Evolutionary conservation across 2,329 filamentous ascomycete genomes (phyloP), one percentile per base, ranked within the genome.

Genomic region (Sporothrix globosa): DNA sequence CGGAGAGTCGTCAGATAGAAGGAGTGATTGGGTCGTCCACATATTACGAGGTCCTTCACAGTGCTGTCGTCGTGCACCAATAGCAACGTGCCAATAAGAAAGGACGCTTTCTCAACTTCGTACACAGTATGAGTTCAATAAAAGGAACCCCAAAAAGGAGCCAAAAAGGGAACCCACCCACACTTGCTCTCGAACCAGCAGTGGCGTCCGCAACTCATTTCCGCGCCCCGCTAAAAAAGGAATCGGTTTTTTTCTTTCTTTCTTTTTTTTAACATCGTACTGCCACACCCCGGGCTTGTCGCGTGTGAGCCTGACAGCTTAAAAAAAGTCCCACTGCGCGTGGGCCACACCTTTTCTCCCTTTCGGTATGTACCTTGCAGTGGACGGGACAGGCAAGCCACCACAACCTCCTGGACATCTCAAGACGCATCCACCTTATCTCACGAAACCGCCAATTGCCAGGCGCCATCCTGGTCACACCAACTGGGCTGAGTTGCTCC

Each of bases 161-260:
- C 44, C 24, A 60, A 2, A 39, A 13, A 17, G 39, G 19, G 27
- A 41, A 70, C 24, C 65, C 65, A 65, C 48, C 41, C 69, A 70
- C 69, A 67, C 54, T 53, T 34, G 27, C 53, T 69, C 69, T 52
- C 54, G 17, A 63, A 27, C 52, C 50, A 30, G 53, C 60, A 44
- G 61, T 67, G 70, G 61, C 44, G 54, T 56, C 39, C 60, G 34
- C 53, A 67, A 34, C 71, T 72, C 71, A 72, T 72, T 72, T 72
- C 71, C 69, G 71, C 50, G 70, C 70, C 58, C 70, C 70, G 58
- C 70, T 63, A 60, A 60, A 53, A 67, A 71, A 69, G 60, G 60
- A 68, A 65, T 60, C 70, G 58, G 60, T 27, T 60, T 63, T 54
- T 24, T 44, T 24, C 27, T 46, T 7, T 60, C 13, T 58, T 52